Percentiles rank a stretch among this genome's conserved stretches.
These are phyloP conservation scores for Medakamo hakoo DNA, from an alignment of 139 green algal genomes.

Conservation along the genomic window DNA sequence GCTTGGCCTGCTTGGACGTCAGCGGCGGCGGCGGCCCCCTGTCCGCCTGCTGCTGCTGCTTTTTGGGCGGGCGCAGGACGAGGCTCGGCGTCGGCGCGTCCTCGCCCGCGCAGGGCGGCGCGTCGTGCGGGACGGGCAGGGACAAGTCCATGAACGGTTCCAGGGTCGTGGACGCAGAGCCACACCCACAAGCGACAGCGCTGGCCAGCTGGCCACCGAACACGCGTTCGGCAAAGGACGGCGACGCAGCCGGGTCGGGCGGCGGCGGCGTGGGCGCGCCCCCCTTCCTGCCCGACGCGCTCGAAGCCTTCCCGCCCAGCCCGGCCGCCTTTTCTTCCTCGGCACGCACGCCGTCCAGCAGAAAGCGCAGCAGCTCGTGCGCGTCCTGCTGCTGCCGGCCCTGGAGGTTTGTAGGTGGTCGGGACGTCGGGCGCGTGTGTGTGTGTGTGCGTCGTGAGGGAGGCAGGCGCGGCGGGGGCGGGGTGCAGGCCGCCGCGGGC, in stretches of 20 bases:
- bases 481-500: too few species aligned
- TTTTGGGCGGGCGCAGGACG: background rate
- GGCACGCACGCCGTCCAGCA: slow-evolving; percentile 36
- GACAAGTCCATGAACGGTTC: slow-evolving; percentile 34
- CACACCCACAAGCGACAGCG: slow-evolving; percentile 23
- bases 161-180: slow-evolving; percentile 6
- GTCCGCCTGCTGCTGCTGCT: background rate
- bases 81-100: background rate
- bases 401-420: slow-evolving; percentile 4
- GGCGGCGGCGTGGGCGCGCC: too few species aligned
- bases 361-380: slow-evolving; percentile 40
- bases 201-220: slow-evolving; percentile 37
- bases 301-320: background rate
- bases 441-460: too few species aligned
- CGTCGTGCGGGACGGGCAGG: slow-evolving; percentile 29
- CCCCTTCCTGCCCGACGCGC: too few species aligned
- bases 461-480: too few species aligned
- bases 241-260: background rate
- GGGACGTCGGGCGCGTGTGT: background rate
- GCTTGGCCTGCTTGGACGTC: slow-evolving; percentile 9
- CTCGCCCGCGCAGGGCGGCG: slow-evolving; percentile 4
- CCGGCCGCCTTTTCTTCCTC: slow-evolving; percentile 5
- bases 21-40: background rate
- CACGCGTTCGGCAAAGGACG: slow-evolving; percentile 8
- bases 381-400: slow-evolving; percentile 49